Percentiles rank a stretch among this genome's conserved stretches.
Evolutionary conservation across 2,329 filamentous ascomycete genomes (phyloP).

Genomic region (Paracorniculantispora psalliotae): DNA sequence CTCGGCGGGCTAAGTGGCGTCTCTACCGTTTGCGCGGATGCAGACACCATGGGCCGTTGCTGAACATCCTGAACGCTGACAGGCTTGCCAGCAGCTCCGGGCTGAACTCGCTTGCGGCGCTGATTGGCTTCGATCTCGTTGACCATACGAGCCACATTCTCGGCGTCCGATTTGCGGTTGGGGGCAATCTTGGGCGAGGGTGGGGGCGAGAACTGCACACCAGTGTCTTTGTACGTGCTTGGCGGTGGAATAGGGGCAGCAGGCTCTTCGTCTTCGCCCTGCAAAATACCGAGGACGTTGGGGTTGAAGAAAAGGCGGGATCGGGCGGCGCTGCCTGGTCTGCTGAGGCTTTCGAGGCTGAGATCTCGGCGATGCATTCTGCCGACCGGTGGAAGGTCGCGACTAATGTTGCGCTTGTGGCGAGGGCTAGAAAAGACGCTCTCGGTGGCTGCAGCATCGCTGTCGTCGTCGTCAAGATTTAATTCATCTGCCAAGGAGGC

Average conservation of each 20-base stretch:
- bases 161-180: slow-evolving; percentile 36
- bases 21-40: slow-evolving; percentile 57
- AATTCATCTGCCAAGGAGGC: slow-evolving; percentile 87
- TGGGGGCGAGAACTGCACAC: slow-evolving; percentile 78
- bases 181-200: slow-evolving; percentile 58
- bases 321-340: slow-evolving; percentile 50
- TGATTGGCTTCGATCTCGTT: slow-evolving; percentile 68
- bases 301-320: slow-evolving; percentile 50
- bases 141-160: slow-evolving; percentile 33
- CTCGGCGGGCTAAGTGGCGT: slow-evolving; percentile 60
- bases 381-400: slow-evolving; percentile 46
- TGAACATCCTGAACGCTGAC: slow-evolving; percentile 43
- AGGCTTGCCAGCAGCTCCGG: slow-evolving; percentile 36
- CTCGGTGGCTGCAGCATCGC: slow-evolving; percentile 66
- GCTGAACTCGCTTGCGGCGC: slow-evolving; percentile 62
- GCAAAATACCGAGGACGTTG: slow-evolving; percentile 50
- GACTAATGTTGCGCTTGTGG: slow-evolving; percentile 51
- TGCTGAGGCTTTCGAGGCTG: slow-evolving; percentile 54
- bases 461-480: slow-evolving; percentile 78
- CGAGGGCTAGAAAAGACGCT: slow-evolving; percentile 50
- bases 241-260: slow-evolving; percentile 23
- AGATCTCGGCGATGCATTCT: slow-evolving; percentile 50
- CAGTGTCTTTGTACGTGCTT: slow-evolving; percentile 61
- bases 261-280: slow-evolving; percentile 48
- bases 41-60: slow-evolving; percentile 55